Percentiles rank a stretch among this genome's conserved stretches.
These are phyloP conservation scores for Flaveria floridana DNA, from an alignment of 140 eudicot genomes.

Conservation along the genomic window DNA sequence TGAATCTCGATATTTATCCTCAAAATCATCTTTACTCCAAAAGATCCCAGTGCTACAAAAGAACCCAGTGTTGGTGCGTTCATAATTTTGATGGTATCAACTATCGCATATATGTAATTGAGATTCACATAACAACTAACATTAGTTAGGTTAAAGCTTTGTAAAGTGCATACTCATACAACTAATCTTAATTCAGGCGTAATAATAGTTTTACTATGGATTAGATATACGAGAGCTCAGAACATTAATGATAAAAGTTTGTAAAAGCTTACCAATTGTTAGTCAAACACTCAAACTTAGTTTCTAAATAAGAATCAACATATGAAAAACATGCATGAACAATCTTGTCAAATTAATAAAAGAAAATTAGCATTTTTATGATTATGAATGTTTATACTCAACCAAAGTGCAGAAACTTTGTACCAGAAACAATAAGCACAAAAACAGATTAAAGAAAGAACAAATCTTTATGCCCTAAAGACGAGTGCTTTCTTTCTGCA, in stretches of 20 bases:
- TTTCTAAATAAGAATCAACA: background rate
- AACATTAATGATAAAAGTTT: too few species aligned
- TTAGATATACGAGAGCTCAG: too few species aligned
- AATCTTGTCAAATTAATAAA: conserved; percentile 5
- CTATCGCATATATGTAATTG: too few species aligned
- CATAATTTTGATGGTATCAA: background rate
- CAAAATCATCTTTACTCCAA: background rate
- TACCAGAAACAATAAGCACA: conserved; percentile 15
- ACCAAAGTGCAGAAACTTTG: conserved; percentile 1
- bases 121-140: too few species aligned
- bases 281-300: background rate
- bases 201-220: too few species aligned
- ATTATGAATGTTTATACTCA: conserved; percentile 28
- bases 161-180: too few species aligned
- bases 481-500: conserved; percentile 34
- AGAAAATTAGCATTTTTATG: conserved; percentile 15
- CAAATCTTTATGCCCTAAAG: conserved; percentile 36
- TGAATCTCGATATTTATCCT: background rate
- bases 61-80: too few species aligned
- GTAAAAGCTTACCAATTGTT: background rate
- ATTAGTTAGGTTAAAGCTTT: too few species aligned
- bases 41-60: too few species aligned
- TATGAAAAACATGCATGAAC: background rate
- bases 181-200: background rate
- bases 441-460: conserved; percentile 1